Evolutionary conservation across 2,329 filamentous ascomycete species (phyloP).

Genomic region (Didymellaceae sp.): DNA sequence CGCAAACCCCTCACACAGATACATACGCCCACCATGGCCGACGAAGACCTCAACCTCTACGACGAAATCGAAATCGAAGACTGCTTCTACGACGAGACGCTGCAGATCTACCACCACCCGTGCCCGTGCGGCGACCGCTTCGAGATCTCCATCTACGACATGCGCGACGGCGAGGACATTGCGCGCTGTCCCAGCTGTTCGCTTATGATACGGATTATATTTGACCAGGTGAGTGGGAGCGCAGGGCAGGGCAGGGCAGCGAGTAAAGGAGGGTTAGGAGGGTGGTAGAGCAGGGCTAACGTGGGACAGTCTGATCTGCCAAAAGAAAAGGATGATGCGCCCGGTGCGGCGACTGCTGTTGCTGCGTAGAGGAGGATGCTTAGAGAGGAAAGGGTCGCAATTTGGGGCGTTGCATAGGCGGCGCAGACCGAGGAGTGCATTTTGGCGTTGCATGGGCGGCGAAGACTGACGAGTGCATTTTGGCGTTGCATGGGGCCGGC

Average conservation of each 20-base stretch:
- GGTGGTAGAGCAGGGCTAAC: neutral
- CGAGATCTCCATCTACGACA: constrained; percentile 83
- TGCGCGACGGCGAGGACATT: constrained; percentile 89
- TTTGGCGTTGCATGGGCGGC: neutral
- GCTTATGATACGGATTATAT: constrained; percentile 94
- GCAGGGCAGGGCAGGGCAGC: neutral
- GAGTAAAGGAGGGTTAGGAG: neutral
- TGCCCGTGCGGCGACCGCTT: constrained; percentile 98
- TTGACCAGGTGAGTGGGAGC: constrained; percentile 68
- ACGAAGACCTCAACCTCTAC: constrained; percentile 71
- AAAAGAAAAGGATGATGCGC: constrained; percentile 32
- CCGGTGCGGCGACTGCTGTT: constrained; percentile 33
- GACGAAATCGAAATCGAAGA: constrained; percentile 99
- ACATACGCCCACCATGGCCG: constrained; percentile 33
- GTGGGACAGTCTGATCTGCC: constrained; percentile 41
- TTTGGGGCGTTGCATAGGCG: neutral
- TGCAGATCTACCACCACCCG: constrained; percentile 93
- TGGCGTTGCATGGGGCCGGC: constrained; percentile 25
- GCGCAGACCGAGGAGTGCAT: no score
- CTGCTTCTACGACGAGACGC: constrained; percentile 86
- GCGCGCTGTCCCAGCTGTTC: constrained; percentile 98
- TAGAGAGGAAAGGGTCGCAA: neutral
- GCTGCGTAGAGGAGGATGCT: constrained; percentile 25
- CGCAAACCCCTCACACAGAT: no score
- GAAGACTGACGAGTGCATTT: neutral